Conservation (phyloP, 345 rosid genomes). For the Anacardium occidentale region DNA sequence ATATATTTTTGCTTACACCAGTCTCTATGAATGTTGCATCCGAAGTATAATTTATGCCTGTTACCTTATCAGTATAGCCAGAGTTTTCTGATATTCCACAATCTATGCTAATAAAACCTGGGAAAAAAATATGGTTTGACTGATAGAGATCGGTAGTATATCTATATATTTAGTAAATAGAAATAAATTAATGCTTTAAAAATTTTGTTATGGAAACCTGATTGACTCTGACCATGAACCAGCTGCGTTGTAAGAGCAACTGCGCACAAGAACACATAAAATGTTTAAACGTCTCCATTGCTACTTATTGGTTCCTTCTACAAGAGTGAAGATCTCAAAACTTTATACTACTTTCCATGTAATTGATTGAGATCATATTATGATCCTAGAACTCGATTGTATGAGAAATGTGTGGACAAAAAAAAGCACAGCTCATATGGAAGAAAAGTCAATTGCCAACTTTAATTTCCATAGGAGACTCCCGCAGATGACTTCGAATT, state of each 20-base stretch:
- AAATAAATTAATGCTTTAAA: not conserved
- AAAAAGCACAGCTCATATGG: too few relatives aligned
- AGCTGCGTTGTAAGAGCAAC: not conserved
- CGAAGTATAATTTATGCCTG: not conserved
- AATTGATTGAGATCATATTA: too few relatives aligned
- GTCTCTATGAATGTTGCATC: not conserved
- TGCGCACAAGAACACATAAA: not conserved
- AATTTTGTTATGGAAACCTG: not conserved
- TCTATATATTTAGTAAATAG: not conserved
- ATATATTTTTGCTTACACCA: not conserved
- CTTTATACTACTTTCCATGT: too few relatives aligned
- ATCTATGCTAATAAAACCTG: slow-evolving; percentile 14
- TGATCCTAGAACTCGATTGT: too few relatives aligned
- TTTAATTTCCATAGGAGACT: too few relatives aligned
- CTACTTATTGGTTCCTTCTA: not conserved
- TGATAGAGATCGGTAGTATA: not conserved
- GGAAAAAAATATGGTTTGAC: not conserved
- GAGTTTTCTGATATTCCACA: not conserved
- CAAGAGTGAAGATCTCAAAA: too few relatives aligned
- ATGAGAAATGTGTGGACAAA: too few relatives aligned
- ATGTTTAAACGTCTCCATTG: not conserved
- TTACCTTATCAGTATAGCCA: slow-evolving; percentile 1
- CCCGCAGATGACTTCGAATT: too few relatives aligned
- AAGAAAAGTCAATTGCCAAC: too few relatives aligned
- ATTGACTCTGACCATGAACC: slow-evolving; percentile 2